These are phyloP conservation scores for Phytophthora brassicae DNA, from an alignment of 352 stramenopile genomes.

Conservation along the genomic window DNA sequence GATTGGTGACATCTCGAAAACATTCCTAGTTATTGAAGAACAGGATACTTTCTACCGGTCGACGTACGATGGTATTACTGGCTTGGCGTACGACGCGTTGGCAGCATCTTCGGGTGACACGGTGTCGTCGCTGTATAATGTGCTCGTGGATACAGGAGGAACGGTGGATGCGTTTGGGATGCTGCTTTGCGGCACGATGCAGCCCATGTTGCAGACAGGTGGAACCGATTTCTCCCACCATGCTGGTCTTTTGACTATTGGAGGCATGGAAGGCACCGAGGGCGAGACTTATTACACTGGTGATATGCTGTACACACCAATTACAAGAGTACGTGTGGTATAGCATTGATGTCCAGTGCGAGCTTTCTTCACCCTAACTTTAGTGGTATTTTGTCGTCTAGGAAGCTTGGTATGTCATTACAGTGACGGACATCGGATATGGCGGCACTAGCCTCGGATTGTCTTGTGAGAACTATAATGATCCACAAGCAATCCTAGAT, in stretches of 20 bases:
- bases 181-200: conserved; percentile 78
- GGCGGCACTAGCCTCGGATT: conserved; percentile 58
- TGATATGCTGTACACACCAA: conserved; percentile 79
- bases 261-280: conserved; percentile 55
- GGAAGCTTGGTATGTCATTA: conserved; percentile 84
- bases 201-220: conserved; percentile 49
- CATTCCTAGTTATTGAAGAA: conserved; percentile 74
- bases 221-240: conserved; percentile 53
- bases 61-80: conserved; percentile 80
- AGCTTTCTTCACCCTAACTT: neutral
- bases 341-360: neutral
- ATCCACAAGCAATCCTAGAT: conserved; percentile 79
- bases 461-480: conserved; percentile 69
- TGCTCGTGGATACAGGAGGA: conserved; percentile 42
- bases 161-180: conserved; percentile 70
- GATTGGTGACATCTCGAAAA: conserved; percentile 56
- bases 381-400: conserved; percentile 19
- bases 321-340: conserved; percentile 45
- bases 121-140: conserved; percentile 57
- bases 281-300: conserved; percentile 63
- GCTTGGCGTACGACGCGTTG: conserved; percentile 62
- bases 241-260: conserved; percentile 65
- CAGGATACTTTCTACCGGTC: conserved; percentile 76
- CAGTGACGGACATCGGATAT: conserved; percentile 73
- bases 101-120: conserved; percentile 44